A percentile compares a stretch with the other conserved stretches of the same genome.
phyloP scores from a whole-genome alignment of 2,329 filamentous ascomycete species.

The Chaetoscypha palmicola region DNA sequence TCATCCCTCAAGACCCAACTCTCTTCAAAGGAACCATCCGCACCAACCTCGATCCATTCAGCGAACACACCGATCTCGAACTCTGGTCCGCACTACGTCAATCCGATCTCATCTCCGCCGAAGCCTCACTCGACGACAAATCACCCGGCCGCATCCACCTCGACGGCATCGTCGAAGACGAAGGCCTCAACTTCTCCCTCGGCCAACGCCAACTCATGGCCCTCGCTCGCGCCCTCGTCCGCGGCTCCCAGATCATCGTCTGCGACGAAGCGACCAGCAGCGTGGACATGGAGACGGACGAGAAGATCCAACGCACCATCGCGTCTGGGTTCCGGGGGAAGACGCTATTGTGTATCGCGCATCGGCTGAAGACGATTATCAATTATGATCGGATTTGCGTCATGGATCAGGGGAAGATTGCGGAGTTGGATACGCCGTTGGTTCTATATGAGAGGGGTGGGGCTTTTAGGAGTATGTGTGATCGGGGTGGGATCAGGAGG shows the following conservation, averaged over 20 bases:
- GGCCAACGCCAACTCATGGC: slow-evolving; percentile 96
- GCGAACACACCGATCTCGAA: slow-evolving; percentile 68
- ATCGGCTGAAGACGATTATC: slow-evolving; percentile 85
- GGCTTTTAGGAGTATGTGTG: slow-evolving; percentile 69
- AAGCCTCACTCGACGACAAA: slow-evolving; percentile 32
- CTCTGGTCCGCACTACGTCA: slow-evolving; percentile 74
- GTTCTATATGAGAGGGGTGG: slow-evolving; percentile 65
- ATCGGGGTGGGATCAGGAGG: slow-evolving; percentile 46
- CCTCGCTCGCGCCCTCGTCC: slow-evolving; percentile 80
- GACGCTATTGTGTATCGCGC: slow-evolving; percentile 87
- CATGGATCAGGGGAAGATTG: slow-evolving; percentile 85
- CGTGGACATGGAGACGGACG: slow-evolving; percentile 94
- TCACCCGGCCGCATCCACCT: slow-evolving; percentile 63
- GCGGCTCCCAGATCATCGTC: slow-evolving; percentile 83
- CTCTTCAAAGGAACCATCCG: slow-evolving; percentile 76
- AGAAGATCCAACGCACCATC: slow-evolving; percentile 90
- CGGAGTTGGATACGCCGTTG: slow-evolving; percentile 74
- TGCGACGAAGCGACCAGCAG: slow-evolving; percentile 93
- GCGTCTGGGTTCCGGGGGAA: slow-evolving; percentile 76
- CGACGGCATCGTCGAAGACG: slow-evolving; percentile 81
- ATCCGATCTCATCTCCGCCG: slow-evolving; percentile 59
- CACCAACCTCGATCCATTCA: slow-evolving; percentile 74
- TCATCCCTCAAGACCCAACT: slow-evolving; percentile 80
- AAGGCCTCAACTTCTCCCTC: slow-evolving; percentile 91
- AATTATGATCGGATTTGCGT: slow-evolving; percentile 94